These are phyloP conservation scores for Hebeloma cylindrosporum DNA, from an alignment of 768 basidiomycete genomes.

Conservation along the genomic window DNA sequence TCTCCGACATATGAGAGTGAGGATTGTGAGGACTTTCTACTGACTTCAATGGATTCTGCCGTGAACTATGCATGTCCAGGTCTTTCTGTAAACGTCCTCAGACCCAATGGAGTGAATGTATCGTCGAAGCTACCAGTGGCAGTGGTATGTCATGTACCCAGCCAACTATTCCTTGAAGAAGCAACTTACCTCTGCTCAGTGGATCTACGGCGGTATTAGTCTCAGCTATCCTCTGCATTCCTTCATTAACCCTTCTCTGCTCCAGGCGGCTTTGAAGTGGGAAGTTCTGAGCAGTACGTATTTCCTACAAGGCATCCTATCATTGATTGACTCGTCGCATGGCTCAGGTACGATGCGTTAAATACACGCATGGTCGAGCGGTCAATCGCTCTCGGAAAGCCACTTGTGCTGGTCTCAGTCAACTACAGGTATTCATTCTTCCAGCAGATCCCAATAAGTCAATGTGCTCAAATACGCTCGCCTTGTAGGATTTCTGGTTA, in stretches of 20 bases:
- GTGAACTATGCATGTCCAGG: too few species aligned
- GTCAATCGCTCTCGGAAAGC: neutral
- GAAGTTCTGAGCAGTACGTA: neutral
- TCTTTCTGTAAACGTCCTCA: neutral
- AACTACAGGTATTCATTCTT: conserved; percentile 7
- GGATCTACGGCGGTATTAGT: too few species aligned
- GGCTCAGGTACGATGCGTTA: neutral
- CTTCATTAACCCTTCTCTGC: neutral
- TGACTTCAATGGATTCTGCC: neutral
- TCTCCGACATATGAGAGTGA: neutral
- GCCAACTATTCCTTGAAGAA: too few species aligned
- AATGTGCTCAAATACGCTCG: neutral
- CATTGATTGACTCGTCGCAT: neutral
- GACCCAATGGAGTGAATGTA: neutral
- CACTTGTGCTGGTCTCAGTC: neutral
- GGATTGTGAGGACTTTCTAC: neutral
- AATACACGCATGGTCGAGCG: neutral
- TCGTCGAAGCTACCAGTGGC: neutral
- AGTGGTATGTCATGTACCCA: neutral
- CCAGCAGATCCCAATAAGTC: too few species aligned
- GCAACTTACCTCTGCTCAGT: too few species aligned
- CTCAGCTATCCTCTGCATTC: too few species aligned
- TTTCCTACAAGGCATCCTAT: neutral
- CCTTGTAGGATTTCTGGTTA: neutral
- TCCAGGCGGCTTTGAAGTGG: too few species aligned